A percentile compares a stretch with the other conserved stretches of the same genome.
Conservation (phyloP, 495 filamentous ascomycete genomes). For the Penicillium malachiteum region DNA sequence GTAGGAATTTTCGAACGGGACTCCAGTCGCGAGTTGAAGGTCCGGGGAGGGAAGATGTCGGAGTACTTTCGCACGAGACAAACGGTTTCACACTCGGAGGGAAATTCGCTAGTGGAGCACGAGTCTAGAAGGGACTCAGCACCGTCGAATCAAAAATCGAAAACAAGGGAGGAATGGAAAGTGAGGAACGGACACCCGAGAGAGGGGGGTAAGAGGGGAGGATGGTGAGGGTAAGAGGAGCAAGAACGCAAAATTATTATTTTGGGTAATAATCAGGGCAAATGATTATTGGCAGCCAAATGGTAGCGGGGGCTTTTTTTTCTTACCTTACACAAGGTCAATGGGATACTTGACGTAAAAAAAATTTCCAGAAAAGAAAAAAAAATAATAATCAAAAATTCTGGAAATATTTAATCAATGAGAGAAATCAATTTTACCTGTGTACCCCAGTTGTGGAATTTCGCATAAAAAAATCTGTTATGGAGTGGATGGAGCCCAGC, state of each 20-base stretch:
- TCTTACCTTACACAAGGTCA: constrained; percentile 3
- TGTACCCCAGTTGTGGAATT: constrained; percentile 23
- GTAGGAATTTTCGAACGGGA: constrained; percentile 5
- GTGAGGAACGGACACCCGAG: constrained; percentile 12
- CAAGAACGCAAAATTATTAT: constrained; percentile 26
- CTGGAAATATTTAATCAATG: constrained; percentile 6
- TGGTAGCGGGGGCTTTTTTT: constrained; percentile 23
- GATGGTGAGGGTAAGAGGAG: constrained; percentile 21
- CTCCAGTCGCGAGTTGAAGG: constrained; percentile 20
- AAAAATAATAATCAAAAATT: not conserved
- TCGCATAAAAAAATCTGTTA: constrained; percentile 11
- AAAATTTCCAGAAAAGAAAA: not conserved
- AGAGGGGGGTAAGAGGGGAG: constrained; percentile 25
- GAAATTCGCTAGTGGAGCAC: not conserved
- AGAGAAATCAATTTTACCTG: not conserved
- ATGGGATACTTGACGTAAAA: not conserved
- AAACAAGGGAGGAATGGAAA: constrained; percentile 13
- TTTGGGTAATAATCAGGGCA: constrained; percentile 24
- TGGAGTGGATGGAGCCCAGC: constrained; percentile 10
- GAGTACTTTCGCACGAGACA: not conserved
- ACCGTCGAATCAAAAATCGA: not conserved
- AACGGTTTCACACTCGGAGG: not conserved
- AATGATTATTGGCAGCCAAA: not conserved
- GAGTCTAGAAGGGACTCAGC: not conserved
- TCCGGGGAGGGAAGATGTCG: not conserved